Evolutionary conservation across 2,329 filamentous ascomycete genomes (phyloP).

Genomic region (Cordyceps cateniannulata): DNA sequence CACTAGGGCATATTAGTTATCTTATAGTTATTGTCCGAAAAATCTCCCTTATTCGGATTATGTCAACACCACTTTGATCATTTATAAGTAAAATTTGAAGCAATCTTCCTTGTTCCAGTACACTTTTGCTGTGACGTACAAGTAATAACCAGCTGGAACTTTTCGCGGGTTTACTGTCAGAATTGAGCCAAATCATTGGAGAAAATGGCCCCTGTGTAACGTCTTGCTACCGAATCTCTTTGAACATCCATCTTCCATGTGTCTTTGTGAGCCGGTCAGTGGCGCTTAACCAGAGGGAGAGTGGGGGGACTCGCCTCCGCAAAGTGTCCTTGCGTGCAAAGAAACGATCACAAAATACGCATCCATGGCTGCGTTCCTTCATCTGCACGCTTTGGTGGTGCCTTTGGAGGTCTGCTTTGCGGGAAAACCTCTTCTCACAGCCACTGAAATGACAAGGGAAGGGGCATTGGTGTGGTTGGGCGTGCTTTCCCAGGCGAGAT

Average conservation of each 20-base stretch:
- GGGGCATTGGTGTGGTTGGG: constrained; percentile 64
- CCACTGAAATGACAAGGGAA: constrained; percentile 58
- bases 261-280: constrained; percentile 38
- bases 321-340: constrained; percentile 81
- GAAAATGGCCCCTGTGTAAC: constrained; percentile 31
- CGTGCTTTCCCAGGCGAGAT: constrained; percentile 78
- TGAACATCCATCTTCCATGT: constrained; percentile 71
- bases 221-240: constrained; percentile 56
- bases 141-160: too few relatives aligned
- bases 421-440: constrained; percentile 71
- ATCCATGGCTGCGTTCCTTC: constrained; percentile 64
- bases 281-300: background rate
- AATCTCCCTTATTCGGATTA: too few relatives aligned
- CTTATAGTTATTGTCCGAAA: too few relatives aligned
- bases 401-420: constrained; percentile 70
- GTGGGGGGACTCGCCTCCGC: constrained; percentile 51
- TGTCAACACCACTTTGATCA: too few relatives aligned
- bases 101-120: too few relatives aligned
- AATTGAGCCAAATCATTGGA: background rate
- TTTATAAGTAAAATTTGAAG: too few relatives aligned
- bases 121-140: too few relatives aligned
- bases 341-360: constrained; percentile 60
- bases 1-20: too few relatives aligned
- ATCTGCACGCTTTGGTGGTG: constrained; percentile 64
- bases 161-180: too few relatives aligned